Percentiles rank a stretch among this genome's conserved stretches.
Conservation (phyloP, 805 yeast species). For the Zygoascus ofunaensis region DNA sequence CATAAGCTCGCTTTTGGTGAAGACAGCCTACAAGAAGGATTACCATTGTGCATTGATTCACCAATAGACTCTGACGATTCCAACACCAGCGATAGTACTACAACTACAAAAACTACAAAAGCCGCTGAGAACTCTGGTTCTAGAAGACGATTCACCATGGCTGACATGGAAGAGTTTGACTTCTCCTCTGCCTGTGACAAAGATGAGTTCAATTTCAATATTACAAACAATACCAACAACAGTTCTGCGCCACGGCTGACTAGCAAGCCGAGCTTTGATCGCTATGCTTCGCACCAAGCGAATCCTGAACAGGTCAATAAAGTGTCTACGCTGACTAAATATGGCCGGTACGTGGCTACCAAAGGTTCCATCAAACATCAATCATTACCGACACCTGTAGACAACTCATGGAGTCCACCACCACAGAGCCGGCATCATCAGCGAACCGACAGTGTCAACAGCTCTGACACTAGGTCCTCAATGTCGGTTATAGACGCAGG, state of each 20-base stretch:
- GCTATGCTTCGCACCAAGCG: not conserved
- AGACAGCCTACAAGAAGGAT: no score
- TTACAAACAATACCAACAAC: no score
- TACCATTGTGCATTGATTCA: not conserved
- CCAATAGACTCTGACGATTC: no score
- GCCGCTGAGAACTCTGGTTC: no score
- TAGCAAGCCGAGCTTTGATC: not conserved
- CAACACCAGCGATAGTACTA: no score
- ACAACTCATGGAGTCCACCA: no score
- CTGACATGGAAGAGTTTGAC: not conserved
- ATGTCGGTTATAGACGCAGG: slow-evolving; percentile 17
- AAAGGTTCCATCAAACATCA: not conserved
- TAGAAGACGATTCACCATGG: not conserved
- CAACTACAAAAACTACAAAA: no score
- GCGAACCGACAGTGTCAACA: not conserved
- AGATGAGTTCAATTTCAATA: not conserved
- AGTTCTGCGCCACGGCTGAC: no score
- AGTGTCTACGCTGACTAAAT: not conserved
- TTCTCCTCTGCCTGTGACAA: not conserved
- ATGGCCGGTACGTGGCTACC: not conserved
- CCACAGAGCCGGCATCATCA: not conserved
- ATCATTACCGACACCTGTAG: not conserved
- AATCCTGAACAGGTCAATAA: not conserved
- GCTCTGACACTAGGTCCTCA: not conserved
- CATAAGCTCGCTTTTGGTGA: no score